Evolutionary conservation across 352 stramenopile genomes (phyloP), one percentile per base, ranked within the genome.

Genomic region (Achlya hypogyna): DNA sequence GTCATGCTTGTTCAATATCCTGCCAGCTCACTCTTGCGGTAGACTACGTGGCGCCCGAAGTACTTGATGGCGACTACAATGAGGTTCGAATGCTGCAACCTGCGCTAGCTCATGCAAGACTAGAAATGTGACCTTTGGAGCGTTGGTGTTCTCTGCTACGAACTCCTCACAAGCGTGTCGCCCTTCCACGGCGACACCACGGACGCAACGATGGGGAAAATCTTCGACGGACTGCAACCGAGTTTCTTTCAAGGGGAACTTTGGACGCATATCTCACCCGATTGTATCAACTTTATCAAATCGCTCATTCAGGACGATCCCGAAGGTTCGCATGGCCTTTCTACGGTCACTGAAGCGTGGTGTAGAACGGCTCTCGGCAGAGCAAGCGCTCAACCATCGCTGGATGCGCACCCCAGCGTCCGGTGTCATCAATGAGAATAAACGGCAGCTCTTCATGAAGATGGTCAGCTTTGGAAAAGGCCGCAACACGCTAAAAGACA

Each of bases 191-290:
- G 71, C 4, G 66, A 75, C 5, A 89, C 81, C 18, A 80, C 82
- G 14, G 84, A 92, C 51, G 80, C 87, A 28, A 92, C 82, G 4
- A 92, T 92, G 81, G 73, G 71, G 63, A 92, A 94, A 67, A 91
- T 92, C 71, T 88, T 88, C 63, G 84, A 91, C 60, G 78, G 78
- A 22, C 73, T 89, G 8, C 69, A 91, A 38, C 65, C 63, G 1
- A 51, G 51, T 16, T 75, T 85, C 51, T 94, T 92, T 34, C 71
- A 90, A 23, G 86, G 86, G 59, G 58, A 76, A 0, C 56, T 84
- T 14, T 94, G 84, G 83, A 84, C 76, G 23, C 68, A 81, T 27
- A 79, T 84, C 29, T 91, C 85, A 23, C 75, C 82, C 0, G 67
- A 63, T 12, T 78, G 81, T 2, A 89, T 92, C 54, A 75, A 75